Conservation (phyloP, 495 filamentous ascomycete genomes). For the Hypoxylon lenormandii region DNA sequence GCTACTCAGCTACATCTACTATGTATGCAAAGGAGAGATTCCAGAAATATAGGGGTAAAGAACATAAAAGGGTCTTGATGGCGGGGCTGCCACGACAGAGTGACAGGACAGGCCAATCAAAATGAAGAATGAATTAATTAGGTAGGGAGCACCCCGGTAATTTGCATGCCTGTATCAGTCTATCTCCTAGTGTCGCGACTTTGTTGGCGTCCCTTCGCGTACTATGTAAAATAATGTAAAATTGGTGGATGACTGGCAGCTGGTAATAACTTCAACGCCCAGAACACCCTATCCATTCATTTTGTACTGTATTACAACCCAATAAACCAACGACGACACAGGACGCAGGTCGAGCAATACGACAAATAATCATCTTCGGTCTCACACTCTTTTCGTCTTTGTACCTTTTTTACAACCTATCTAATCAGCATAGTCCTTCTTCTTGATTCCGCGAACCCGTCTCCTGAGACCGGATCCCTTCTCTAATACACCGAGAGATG, state of each 20-base stretch:
- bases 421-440: slow-evolving; percentile 38
- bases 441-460: slow-evolving; percentile 28
- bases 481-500: slow-evolving; percentile 46
- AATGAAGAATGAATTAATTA: slow-evolving; percentile 22
- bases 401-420: slow-evolving; percentile 27
- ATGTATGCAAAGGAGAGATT: too few species aligned
- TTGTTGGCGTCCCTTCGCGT: slow-evolving; percentile 35
- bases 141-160: slow-evolving; percentile 21
- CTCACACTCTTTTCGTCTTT: slow-evolving; percentile 42
- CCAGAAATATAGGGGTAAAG: too few species aligned
- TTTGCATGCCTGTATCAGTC: slow-evolving; percentile 20
- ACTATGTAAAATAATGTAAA: too few species aligned
- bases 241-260: slow-evolving; percentile 22
- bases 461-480: slow-evolving; percentile 32
- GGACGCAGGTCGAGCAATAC: slow-evolving; percentile 25
- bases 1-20: too few species aligned
- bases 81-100: slow-evolving; percentile 25
- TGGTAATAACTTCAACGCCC: slow-evolving; percentile 22
- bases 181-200: slow-evolving; percentile 34
- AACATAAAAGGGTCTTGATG: slow-evolving; percentile 25
- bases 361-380: slow-evolving; percentile 29
- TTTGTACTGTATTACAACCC: slow-evolving; percentile 30
- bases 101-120: slow-evolving; percentile 23
- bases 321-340: slow-evolving; percentile 26
- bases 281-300: slow-evolving; percentile 22